Percentiles rank a stretch among this genome's conserved stretches.
Evolutionary conservation across 2,329 filamentous ascomycete species (phyloP).

Genomic region (Albophoma yamanashiensis): DNA sequence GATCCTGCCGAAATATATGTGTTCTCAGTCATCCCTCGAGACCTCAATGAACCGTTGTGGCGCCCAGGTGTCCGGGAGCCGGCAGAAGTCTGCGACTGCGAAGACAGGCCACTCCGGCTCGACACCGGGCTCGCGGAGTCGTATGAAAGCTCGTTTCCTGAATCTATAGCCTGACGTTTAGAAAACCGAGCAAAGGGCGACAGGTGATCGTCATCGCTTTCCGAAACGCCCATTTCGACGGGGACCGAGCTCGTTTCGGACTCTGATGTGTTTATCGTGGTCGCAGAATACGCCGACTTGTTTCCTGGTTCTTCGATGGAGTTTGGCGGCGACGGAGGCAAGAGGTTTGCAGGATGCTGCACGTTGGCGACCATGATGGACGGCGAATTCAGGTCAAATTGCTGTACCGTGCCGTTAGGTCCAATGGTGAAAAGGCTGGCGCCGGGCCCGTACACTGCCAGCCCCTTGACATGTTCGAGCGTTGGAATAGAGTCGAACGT

Average conservation of each 20-base stretch:
- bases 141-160: constrained; percentile 47
- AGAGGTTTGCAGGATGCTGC: constrained; percentile 69
- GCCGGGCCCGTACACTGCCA: constrained; percentile 81
- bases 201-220: constrained; percentile 67
- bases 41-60: constrained; percentile 39
- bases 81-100: constrained; percentile 41
- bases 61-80: constrained; percentile 41
- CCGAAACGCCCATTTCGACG: constrained; percentile 50
- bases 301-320: constrained; percentile 63
- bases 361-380: constrained; percentile 75
- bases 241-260: constrained; percentile 44
- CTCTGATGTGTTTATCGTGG: constrained; percentile 38
- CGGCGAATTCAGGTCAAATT: constrained; percentile 84
- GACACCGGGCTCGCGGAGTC: constrained; percentile 59
- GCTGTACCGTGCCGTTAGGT: constrained; percentile 79
- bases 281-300: constrained; percentile 32
- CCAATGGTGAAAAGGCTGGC: constrained; percentile 90
- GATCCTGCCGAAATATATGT: constrained; percentile 58
- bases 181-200: constrained; percentile 68
- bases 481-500: constrained; percentile 84
- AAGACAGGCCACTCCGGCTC: constrained; percentile 51
- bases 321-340: constrained; percentile 74
- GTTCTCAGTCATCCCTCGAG: constrained; percentile 47
- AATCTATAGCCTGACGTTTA: constrained; percentile 52
- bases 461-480: constrained; percentile 65